phyloP scores from a whole-genome alignment of 352 stramenopile genomes.

The Phytophthora pinifolia region DNA sequence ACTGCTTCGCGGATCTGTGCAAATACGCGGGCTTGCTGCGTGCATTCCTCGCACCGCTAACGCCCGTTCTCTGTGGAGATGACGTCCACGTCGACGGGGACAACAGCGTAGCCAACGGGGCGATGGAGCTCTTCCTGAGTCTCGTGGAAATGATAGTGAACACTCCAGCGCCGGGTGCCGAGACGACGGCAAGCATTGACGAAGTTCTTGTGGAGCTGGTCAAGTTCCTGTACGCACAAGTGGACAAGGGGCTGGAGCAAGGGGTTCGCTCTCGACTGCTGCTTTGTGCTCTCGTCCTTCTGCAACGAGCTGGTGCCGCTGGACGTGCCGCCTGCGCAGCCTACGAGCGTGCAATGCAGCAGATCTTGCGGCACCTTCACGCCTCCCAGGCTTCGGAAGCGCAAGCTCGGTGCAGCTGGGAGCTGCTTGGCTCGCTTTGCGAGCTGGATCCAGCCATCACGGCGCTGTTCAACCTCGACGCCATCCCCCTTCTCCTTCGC shows the following conservation, averaged over 20 bases:
- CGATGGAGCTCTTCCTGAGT: constrained; percentile 29
- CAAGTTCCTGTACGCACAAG: constrained; percentile 44
- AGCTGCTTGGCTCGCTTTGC: constrained; percentile 51
- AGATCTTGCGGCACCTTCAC: constrained; percentile 49
- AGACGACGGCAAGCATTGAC: constrained; percentile 33
- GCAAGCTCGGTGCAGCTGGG: constrained; percentile 49
- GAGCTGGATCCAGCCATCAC: constrained; percentile 60
- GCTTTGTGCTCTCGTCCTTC: constrained; percentile 49
- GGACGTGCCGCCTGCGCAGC: constrained; percentile 41
- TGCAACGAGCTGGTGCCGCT: constrained; percentile 59
- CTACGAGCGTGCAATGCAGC: constrained; percentile 61
- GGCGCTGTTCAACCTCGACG: constrained; percentile 66
- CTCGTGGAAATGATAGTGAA: constrained; percentile 41
- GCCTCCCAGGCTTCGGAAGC: constrained; percentile 26
- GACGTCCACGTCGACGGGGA: constrained; percentile 1
- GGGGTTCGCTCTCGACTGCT: constrained; percentile 46
- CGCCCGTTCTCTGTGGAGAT: constrained; percentile 17
- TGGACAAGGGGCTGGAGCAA: constrained; percentile 30
- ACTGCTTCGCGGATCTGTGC: constrained; percentile 35
- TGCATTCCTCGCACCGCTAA: constrained; percentile 23
- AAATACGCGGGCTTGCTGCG: constrained; percentile 28
- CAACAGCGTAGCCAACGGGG: neutral
- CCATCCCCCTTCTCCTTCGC: constrained; percentile 50
- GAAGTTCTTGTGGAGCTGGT: constrained; percentile 43
- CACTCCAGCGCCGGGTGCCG: constrained; percentile 13